phyloP scores from a whole-genome alignment of 73 alveolate species.

The Strombidium stylifer region DNA sequence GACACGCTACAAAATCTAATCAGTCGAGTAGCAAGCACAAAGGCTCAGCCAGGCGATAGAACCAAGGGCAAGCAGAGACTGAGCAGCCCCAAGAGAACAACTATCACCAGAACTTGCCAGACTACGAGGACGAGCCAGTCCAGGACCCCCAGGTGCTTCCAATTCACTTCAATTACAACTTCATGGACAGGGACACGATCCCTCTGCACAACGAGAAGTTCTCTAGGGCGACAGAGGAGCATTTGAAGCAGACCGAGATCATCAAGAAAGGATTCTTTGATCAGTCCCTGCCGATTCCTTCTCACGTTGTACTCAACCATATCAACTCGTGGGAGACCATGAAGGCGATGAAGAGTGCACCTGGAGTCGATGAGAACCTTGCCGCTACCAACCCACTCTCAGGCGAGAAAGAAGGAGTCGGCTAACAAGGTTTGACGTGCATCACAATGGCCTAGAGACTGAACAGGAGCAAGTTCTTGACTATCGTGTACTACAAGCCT shows the following conservation, averaged over 20 bases:
- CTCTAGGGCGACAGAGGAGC: constrained; percentile 8
- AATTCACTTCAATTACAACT: constrained; percentile 39
- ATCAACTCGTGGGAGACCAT: constrained; percentile 38
- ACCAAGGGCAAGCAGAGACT: background rate
- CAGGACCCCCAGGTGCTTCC: constrained; percentile 39
- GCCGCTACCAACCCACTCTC: background rate
- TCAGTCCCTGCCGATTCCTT: constrained; percentile 34
- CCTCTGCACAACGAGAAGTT: constrained; percentile 55
- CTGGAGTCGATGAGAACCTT: background rate
- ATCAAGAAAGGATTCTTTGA: constrained; percentile 21
- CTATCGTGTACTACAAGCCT: constrained; percentile 63
- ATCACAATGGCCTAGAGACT: constrained; percentile 60
- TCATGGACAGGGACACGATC: constrained; percentile 29
- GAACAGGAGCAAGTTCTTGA: constrained; percentile 50
- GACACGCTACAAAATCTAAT: background rate
- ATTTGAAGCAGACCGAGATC: background rate
- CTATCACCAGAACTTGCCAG: constrained; percentile 50
- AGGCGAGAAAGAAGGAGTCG: background rate
- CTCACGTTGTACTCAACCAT: constrained; percentile 60
- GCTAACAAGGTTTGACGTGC: background rate
- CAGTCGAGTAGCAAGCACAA: background rate
- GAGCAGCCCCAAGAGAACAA: constrained; percentile 1
- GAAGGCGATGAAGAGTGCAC: no score
- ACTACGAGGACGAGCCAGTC: constrained; percentile 9
- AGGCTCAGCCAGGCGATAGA: background rate